Conservation (phyloP, 2,329 filamentous ascomycete species). For the Aspergillus sp. region DNA sequence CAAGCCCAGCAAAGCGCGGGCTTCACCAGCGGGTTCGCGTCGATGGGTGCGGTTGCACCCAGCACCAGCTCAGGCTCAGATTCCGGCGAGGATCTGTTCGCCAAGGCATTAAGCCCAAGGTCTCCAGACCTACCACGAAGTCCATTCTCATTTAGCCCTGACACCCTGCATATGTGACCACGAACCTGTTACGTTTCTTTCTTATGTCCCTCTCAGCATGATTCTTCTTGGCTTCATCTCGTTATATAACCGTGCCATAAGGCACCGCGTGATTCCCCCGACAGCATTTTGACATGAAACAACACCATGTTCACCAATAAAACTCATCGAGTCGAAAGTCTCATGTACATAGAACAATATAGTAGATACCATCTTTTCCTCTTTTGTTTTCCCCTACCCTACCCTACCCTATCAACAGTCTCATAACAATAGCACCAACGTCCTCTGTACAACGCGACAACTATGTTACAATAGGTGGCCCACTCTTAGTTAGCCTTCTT, state of each 20-base stretch:
- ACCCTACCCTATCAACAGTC: not conserved
- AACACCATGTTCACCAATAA: conserved; percentile 9
- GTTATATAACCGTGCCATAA: conserved; percentile 2
- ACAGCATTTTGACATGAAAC: conserved; percentile 11
- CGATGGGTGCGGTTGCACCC: conserved; percentile 33
- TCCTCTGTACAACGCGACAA: not conserved
- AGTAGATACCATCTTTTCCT: conserved; percentile 9
- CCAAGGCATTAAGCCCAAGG: conserved; percentile 79
- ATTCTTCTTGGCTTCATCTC: not conserved
- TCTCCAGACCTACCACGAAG: conserved; percentile 84
- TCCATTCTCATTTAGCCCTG: conserved; percentile 67
- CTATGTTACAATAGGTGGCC: no score
- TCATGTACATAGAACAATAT: conserved; percentile 17
- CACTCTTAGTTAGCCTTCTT: conserved; percentile 18
- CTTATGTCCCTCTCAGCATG: not conserved
- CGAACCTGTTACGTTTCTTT: conserved; percentile 5
- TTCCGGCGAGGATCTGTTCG: conserved; percentile 80
- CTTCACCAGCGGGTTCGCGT: conserved; percentile 29
- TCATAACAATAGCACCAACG: not conserved
- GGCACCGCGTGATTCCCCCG: conserved; percentile 13
- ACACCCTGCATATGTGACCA: conserved; percentile 19
- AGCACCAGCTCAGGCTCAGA: conserved; percentile 46
- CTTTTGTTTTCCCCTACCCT: not conserved
- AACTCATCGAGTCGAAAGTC: conserved; percentile 13
- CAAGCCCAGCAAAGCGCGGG: conserved; percentile 34